Evolutionary conservation across 78 protist species (phyloP), one percentile per base, ranked within the genome.

Genomic region (Bodo saltans): DNA sequence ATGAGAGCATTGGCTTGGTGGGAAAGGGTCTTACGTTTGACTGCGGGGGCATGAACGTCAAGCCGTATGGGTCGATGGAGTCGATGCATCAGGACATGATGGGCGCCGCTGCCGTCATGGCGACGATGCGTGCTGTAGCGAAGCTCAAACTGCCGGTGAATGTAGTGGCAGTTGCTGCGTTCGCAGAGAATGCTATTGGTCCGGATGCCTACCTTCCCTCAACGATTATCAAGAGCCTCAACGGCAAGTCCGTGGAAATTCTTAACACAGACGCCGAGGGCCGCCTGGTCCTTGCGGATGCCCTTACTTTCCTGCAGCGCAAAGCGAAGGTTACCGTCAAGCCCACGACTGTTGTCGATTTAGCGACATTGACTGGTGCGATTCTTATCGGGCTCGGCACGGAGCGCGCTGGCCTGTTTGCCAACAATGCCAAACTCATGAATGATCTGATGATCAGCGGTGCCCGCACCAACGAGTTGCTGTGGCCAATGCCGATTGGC

Each of bases 211-310:
- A 74, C 52, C 85, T 79, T 37, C 95, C 95, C 39, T 90, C 90
- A 27, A 90, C 89, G 42, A 60, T 92, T 40, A n/a, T 88, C 12
- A 30, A 33, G 25, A 87, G 88, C 1, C 40, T 47, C 68, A 83
- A 71, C 39, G 94, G 94, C 39, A 75, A 72, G 71, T 79, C 88
- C 2, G 88, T 94, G 12, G 91, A 92, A 72, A 74, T 94, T 37
- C 89, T 88, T 87, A 94, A 94, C 88, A 92, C 95, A 29, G 97
- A 94, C 68, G 97, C 97, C 17, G 97, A 94, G 72, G 97, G 97
- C 42, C 69, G 94, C 38, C 70, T 94, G 27, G 82, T 90, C 32
- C 87, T 94, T 3, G 91, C 93, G 72, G 96, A 94, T 42, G 95
- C 91, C 25, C 71, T 93, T 39, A 60, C 53, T 35, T 91, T 90